Evolutionary conservation across 495 filamentous ascomycete species (phyloP).

Genomic region (Daldinia bambusicola): DNA sequence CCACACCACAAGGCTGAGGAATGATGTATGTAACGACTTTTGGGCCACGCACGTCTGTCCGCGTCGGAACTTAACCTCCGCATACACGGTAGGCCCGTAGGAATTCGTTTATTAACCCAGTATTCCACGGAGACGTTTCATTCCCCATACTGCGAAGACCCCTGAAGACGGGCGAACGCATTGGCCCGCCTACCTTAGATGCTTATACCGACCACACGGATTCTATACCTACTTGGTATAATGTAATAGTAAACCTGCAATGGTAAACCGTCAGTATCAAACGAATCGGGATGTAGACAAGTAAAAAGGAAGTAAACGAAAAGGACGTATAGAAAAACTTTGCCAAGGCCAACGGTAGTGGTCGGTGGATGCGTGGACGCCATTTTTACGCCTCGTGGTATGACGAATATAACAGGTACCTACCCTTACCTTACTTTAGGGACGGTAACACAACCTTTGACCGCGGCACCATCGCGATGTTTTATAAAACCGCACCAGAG

Average conservation of each 20-base stretch:
- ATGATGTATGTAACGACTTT: conserved; percentile 1
- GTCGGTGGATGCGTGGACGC: background rate
- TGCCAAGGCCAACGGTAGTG: background rate
- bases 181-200: conserved; percentile 2
- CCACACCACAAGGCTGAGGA: conserved; percentile 16
- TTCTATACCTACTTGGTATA: background rate
- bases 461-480: background rate
- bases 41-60: background rate
- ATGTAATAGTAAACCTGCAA: background rate
- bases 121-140: conserved; percentile 2
- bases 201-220: conserved; percentile 9
- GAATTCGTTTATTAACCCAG: too few species aligned
- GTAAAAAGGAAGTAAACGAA: background rate
- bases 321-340: background rate
- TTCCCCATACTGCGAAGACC: conserved; percentile 13
- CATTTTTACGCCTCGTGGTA: background rate
- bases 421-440: too few species aligned
- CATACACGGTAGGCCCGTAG: too few species aligned
- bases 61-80: conserved; percentile 9
- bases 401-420: background rate
- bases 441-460: background rate
- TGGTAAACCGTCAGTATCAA: background rate
- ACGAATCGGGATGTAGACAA: background rate
- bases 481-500: background rate
- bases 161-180: conserved; percentile 26